These are phyloP conservation scores for Zygosaccharomyces gambellarensis DNA, from an alignment of 805 yeast genomes.

Conservation along the genomic window DNA sequence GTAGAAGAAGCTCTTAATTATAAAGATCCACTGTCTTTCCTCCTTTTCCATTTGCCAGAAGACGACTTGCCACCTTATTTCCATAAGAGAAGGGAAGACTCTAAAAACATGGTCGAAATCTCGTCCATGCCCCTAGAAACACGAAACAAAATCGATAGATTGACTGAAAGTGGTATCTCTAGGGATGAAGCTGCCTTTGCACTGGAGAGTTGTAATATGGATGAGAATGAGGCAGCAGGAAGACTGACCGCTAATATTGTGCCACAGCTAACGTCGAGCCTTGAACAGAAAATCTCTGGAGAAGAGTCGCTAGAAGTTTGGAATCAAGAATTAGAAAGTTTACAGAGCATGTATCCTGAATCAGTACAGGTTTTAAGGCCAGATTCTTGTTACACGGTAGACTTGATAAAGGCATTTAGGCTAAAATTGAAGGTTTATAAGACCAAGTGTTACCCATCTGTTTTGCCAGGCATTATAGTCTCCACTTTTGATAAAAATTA, in stretches of 20 bases:
- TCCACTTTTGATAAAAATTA: constrained; percentile 39
- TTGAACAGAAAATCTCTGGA: constrained; percentile 14
- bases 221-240: constrained; percentile 50
- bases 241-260: constrained; percentile 40
- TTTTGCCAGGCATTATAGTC: constrained; percentile 65
- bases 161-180: constrained; percentile 67
- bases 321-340: constrained; percentile 70
- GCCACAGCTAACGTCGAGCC: constrained; percentile 15
- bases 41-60: constrained; percentile 85
- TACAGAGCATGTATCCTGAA: constrained; percentile 56
- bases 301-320: constrained; percentile 48
- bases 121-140: constrained; percentile 37
- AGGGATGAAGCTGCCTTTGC: constrained; percentile 54
- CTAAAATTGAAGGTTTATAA: constrained; percentile 39
- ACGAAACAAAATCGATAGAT: constrained; percentile 51
- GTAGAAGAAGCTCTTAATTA: constrained; percentile 67
- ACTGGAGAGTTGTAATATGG: constrained; percentile 38
- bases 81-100: constrained; percentile 51
- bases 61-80: constrained; percentile 79
- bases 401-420: constrained; percentile 34
- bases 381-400: constrained; percentile 29
- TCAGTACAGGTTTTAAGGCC: constrained; percentile 33
- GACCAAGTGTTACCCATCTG: constrained; percentile 55
- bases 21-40: constrained; percentile 42
- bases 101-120: constrained; percentile 52